A percentile compares a stretch with the other conserved stretches of the same genome.
These are phyloP conservation scores for Schoenoplectus tabernaemontani DNA, from an alignment of 202 grass and related monocot genomes.

Conservation along the genomic window DNA sequence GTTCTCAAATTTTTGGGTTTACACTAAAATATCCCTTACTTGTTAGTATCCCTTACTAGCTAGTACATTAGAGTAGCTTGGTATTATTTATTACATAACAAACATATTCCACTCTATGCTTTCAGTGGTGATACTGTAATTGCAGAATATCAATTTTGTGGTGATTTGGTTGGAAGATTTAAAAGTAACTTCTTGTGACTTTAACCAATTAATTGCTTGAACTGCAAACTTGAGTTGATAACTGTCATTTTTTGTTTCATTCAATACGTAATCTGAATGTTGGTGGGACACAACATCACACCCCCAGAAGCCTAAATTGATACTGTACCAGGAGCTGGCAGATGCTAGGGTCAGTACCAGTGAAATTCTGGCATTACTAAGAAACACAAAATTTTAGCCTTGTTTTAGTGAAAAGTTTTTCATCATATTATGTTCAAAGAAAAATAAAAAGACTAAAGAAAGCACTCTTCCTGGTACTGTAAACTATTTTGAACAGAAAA, in stretches of 20 bases:
- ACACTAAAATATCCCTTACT: background rate
- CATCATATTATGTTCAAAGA: background rate
- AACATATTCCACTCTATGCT: background rate
- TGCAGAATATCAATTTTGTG: background rate
- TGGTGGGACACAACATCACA: background rate
- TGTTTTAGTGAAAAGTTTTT: background rate
- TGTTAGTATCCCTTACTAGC: background rate
- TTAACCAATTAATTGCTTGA: background rate
- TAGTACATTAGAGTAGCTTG: background rate
- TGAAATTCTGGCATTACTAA: background rate
- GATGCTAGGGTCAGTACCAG: background rate
- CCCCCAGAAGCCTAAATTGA: background rate
- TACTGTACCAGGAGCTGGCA: background rate
- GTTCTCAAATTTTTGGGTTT: background rate
- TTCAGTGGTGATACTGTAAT: background rate
- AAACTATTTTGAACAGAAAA: constrained; percentile 5
- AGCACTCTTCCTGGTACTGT: background rate
- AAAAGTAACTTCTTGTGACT: background rate
- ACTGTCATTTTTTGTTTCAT: no score
- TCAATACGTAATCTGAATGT: background rate
- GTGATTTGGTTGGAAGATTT: background rate
- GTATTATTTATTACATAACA: background rate
- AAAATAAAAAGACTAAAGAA: background rate
- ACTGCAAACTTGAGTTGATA: background rate
- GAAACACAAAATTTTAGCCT: background rate